phyloP scores from a whole-genome alignment of 2,329 filamentous ascomycete genomes.

The Microsporum ferrugineum region DNA sequence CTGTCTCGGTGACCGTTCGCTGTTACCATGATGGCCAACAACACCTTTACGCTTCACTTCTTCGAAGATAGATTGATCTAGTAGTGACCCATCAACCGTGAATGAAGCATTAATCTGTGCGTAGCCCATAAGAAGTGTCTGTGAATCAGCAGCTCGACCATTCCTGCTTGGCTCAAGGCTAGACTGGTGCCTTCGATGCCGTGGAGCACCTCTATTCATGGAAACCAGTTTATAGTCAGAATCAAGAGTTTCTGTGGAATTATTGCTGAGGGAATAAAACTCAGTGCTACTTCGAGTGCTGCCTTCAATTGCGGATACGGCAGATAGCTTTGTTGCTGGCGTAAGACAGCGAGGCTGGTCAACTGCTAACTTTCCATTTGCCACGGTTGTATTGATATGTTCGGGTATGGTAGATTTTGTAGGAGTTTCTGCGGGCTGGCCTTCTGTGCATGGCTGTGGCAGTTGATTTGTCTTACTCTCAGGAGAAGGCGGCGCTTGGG shows the following conservation, averaged over 20 bases:
- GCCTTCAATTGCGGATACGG: slow-evolving; percentile 44
- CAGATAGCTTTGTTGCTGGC: slow-evolving; percentile 34
- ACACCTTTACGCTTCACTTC: slow-evolving; percentile 92
- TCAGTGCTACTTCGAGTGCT: slow-evolving; percentile 88
- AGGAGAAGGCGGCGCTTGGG: slow-evolving; percentile 31
- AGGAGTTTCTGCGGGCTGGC: background rate
- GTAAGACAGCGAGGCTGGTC: slow-evolving; percentile 23
- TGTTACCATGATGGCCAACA: slow-evolving; percentile 68
- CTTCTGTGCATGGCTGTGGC: background rate
- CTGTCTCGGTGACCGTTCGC: slow-evolving; percentile 59
- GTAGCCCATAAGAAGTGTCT: slow-evolving; percentile 95
- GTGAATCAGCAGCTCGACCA: slow-evolving; percentile 27
- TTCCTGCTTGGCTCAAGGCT: slow-evolving; percentile 24
- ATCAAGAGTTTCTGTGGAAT: slow-evolving; percentile 82
- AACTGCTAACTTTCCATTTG: slow-evolving; percentile 22
- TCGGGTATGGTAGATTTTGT: background rate
- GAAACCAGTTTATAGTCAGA: slow-evolving; percentile 62
- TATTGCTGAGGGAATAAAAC: slow-evolving; percentile 89
- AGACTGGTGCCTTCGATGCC: slow-evolving; percentile 36
- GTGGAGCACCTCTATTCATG: slow-evolving; percentile 39
- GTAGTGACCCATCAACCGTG: slow-evolving; percentile 76
- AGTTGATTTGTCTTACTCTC: slow-evolving; percentile 1
- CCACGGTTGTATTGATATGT: slow-evolving; percentile 20
- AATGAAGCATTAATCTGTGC: slow-evolving; percentile 90
- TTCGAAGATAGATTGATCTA: slow-evolving; percentile 83